These are phyloP conservation scores for Mycothermus thermophilus DNA, from an alignment of 495 filamentous ascomycete species.

Conservation along the genomic window DNA sequence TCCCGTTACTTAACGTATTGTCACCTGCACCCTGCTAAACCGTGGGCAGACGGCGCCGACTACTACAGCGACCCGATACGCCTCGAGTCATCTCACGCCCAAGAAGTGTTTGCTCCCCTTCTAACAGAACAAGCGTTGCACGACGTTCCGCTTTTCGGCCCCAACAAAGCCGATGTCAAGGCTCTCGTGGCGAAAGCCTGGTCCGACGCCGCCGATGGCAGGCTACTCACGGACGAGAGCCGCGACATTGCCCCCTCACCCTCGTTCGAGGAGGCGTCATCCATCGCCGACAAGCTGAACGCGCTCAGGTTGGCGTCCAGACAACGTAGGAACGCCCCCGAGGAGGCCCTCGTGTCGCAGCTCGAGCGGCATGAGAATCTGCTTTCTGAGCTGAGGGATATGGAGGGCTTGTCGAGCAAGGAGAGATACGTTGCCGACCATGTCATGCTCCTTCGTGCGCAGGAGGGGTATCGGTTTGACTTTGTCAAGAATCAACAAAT, in stretches of 20 bases:
- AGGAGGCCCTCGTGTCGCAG: conserved; percentile 18
- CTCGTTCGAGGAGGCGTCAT: conserved; percentile 17
- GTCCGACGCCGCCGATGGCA: conserved; percentile 9
- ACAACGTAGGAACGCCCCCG: conserved; percentile 1
- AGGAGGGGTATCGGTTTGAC: conserved; percentile 70
- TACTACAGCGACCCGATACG: conserved; percentile 32
- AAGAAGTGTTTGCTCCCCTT: conserved; percentile 29
- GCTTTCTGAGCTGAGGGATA: conserved; percentile 34
- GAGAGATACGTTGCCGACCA: conserved; percentile 30
- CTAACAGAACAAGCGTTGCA: conserved; percentile 29
- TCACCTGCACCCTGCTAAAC: too few relatives aligned
- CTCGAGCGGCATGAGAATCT: conserved; percentile 31
- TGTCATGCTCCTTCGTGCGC: conserved; percentile 36
- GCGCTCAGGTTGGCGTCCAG: conserved; percentile 21
- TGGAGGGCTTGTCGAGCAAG: conserved; percentile 20
- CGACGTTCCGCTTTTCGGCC: conserved; percentile 32
- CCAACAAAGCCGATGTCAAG: conserved; percentile 19
- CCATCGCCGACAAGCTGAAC: conserved; percentile 27
- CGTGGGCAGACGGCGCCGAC: too few relatives aligned
- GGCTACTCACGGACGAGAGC: too few relatives aligned
- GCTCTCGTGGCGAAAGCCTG: conserved; percentile 23
- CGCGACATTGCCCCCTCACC: conserved; percentile 11
- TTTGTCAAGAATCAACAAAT: conserved; percentile 52
- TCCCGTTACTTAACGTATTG: not conserved
- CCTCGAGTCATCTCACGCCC: conserved; percentile 30